Evolutionary conservation across 169 alveolate genomes (phyloP).

Genomic region (Plasmodium adleri): DNA sequence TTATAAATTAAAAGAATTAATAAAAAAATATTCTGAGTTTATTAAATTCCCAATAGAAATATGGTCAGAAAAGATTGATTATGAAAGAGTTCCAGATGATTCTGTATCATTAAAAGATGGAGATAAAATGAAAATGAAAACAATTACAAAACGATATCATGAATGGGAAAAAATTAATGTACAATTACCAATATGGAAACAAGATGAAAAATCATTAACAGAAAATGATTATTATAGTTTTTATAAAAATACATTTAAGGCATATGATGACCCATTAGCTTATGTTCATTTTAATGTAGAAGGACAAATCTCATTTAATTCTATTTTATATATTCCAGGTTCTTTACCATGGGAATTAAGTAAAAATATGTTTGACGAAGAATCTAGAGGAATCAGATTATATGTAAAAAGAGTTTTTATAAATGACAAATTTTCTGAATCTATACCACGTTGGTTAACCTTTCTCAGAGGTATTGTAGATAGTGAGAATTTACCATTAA

Average conservation of each 20-base stretch:
- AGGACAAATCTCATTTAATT: constrained; percentile 99
- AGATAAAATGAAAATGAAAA: constrained; percentile 84
- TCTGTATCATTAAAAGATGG: constrained; percentile 85
- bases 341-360: constrained; percentile 91
- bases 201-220: constrained; percentile 92
- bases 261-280: constrained; percentile 97
- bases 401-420: constrained; percentile 98
- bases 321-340: constrained; percentile 95
- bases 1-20: constrained; percentile 93
- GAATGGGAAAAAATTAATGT: constrained; percentile 95
- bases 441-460: constrained; percentile 95
- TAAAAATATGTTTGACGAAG: constrained; percentile 94
- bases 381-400: constrained; percentile 94
- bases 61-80: constrained; percentile 91
- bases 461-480: constrained; percentile 98
- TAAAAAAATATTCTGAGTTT: constrained; percentile 96
- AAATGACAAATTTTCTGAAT: constrained; percentile 96
- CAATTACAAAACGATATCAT: constrained; percentile 87
- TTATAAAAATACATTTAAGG: constrained; percentile 95
- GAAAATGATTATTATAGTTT: constrained; percentile 95
- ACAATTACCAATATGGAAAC: constrained; percentile 96
- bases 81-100: constrained; percentile 91
- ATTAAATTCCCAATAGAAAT: constrained; percentile 97
- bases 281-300: constrained; percentile 99
- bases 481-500: constrained; percentile 97